Percentiles rank a stretch among this genome's conserved stretches.
phyloP scores from a whole-genome alignment of 2,329 filamentous ascomycete genomes.

The Aplosporella prunicola region DNA sequence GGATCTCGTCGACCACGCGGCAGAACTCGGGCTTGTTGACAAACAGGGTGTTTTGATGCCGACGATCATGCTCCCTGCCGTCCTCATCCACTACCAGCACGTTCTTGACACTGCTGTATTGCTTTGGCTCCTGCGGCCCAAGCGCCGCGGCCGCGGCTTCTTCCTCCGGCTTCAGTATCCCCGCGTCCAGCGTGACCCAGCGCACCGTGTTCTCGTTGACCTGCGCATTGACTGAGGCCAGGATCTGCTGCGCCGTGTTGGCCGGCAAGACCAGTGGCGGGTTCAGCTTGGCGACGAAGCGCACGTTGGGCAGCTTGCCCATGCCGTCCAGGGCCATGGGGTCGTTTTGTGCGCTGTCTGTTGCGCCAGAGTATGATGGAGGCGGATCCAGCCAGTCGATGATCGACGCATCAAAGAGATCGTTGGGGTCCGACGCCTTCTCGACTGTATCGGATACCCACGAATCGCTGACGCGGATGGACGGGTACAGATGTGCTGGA shows the following conservation, averaged over 20 bases:
- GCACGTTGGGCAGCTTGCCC: conserved; percentile 56
- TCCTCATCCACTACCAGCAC: conserved; percentile 32
- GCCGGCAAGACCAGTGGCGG: conserved; percentile 64
- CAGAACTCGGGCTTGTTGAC: conserved; percentile 67
- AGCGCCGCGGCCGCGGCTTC: conserved; percentile 46
- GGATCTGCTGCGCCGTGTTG: conserved; percentile 52
- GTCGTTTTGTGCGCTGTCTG: conserved; percentile 32
- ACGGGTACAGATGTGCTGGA: conserved; percentile 40
- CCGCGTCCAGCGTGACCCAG: conserved; percentile 34
- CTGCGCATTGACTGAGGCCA: conserved; percentile 48
- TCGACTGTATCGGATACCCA: conserved; percentile 64
- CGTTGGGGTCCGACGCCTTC: conserved; percentile 30
- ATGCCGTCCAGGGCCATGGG: conserved; percentile 44
- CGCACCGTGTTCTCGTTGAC: conserved; percentile 47
- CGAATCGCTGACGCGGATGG: conserved; percentile 60
- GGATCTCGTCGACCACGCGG: conserved; percentile 55
- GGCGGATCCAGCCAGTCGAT: conserved; percentile 67
- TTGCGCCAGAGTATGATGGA: conserved; percentile 40
- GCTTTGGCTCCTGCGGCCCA: conserved; percentile 32
- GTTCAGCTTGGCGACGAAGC: conserved; percentile 65
- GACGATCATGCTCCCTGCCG: conserved; percentile 17
- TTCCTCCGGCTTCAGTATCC: conserved; percentile 45
- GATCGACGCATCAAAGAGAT: conserved; percentile 35
- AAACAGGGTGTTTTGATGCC: conserved; percentile 52
- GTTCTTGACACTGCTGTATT: conserved; percentile 41